phyloP scores from a whole-genome alignment of 208 protist genomes.

The Crithidia brevicula region DNA sequence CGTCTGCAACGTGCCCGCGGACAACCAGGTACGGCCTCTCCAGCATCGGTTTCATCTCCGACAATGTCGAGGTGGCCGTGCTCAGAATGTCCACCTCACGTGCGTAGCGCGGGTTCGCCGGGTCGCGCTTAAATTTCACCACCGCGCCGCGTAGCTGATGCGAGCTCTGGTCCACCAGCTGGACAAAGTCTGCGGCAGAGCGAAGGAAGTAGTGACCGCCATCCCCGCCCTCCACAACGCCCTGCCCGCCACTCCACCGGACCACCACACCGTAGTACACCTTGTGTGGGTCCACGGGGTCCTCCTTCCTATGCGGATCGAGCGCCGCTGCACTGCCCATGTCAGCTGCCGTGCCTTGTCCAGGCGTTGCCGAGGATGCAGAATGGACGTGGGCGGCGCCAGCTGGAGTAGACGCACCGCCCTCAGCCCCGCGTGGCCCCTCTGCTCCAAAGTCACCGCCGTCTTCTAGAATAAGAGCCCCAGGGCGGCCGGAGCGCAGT shows the following conservation, averaged over 20 bases:
- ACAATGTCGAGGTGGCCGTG: conserved; percentile 41
- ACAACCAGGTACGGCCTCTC: too few species aligned
- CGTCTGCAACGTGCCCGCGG: background rate
- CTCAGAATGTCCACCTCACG: conserved; percentile 71
- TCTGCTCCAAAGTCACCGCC: too few species aligned
- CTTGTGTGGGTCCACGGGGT: conserved; percentile 36
- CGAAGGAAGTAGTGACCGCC: conserved; percentile 75
- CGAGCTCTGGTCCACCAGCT: conserved; percentile 72
- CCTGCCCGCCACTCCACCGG: conserved; percentile 89
- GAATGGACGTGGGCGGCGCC: too few species aligned
- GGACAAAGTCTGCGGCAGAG: conserved; percentile 74
- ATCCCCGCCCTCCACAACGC: conserved; percentile 73
- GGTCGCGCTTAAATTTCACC: conserved; percentile 68
- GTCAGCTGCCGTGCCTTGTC: too few species aligned
- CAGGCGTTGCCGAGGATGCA: too few species aligned
- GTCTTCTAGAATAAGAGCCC: conserved; percentile 29
- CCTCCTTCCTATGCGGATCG: background rate
- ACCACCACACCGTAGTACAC: conserved; percentile 84
- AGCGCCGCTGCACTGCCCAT: background rate
- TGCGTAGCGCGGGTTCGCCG: conserved; percentile 53
- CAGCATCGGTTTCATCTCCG: conserved; percentile 57
- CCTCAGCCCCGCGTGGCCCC: too few species aligned
- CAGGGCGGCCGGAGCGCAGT: conserved; percentile 26
- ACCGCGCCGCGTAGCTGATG: conserved; percentile 79
- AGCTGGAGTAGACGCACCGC: too few species aligned